These are phyloP conservation scores for Verticillium isaacii DNA, from an alignment of 2,329 filamentous ascomycete genomes.

Conservation along the genomic window DNA sequence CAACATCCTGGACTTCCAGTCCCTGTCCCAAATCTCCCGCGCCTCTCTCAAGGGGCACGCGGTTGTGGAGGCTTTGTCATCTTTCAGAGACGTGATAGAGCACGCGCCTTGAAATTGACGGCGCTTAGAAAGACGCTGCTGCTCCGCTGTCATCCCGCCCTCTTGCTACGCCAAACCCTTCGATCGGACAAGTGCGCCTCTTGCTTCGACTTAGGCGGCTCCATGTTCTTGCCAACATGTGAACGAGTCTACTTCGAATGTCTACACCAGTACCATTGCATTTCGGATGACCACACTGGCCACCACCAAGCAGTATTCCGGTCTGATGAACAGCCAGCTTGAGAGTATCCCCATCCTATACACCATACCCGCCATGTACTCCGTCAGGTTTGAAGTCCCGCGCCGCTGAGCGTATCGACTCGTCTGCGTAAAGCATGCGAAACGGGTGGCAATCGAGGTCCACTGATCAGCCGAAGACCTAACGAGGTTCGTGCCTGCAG, in stretches of 20 bases:
- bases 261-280: conserved; percentile 16
- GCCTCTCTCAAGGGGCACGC: conserved; percentile 18
- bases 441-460: conserved; percentile 18
- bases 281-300: conserved; percentile 18
- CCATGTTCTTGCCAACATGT: conserved; percentile 25
- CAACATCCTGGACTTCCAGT: conserved; percentile 21
- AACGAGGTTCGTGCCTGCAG: neutral
- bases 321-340: conserved; percentile 15
- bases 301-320: conserved; percentile 18
- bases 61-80: conserved; percentile 21
- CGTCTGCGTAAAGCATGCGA: conserved; percentile 22
- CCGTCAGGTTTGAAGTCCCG: conserved; percentile 7
- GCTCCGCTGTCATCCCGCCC: conserved; percentile 16
- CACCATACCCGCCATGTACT: conserved; percentile 18
- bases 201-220: conserved; percentile 22
- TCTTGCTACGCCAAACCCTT: conserved; percentile 16
- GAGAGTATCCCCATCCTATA: conserved; percentile 13
- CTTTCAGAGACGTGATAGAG: conserved; percentile 37
- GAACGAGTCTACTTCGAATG: conserved; percentile 25
- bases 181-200: conserved; percentile 19
- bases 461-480: conserved; percentile 16
- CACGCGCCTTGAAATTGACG: conserved; percentile 25
- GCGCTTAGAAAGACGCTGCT: conserved; percentile 19
- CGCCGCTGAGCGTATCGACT: conserved; percentile 14
- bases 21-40: conserved; percentile 21